Evolutionary conservation across 2,329 filamentous ascomycete species (phyloP).

Genomic region (Fusarium nanum): DNA sequence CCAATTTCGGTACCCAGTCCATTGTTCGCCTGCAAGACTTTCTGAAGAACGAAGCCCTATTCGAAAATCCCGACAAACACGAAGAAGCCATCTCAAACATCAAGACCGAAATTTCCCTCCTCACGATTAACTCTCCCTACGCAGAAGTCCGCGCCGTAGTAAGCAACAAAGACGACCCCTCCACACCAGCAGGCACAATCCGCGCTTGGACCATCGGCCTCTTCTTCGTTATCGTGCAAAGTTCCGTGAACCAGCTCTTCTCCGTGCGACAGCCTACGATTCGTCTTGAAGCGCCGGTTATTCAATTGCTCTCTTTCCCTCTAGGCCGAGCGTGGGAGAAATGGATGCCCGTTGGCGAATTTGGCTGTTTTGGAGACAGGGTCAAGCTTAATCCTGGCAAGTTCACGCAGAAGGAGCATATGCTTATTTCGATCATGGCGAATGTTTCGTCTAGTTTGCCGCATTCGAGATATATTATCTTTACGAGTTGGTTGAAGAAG

Average conservation of each 20-base stretch:
- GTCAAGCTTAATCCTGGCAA: conserved; percentile 64
- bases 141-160: conserved; percentile 66
- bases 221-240: conserved; percentile 58
- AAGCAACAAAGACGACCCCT: conserved; percentile 64
- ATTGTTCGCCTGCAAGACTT: conserved; percentile 31
- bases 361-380: conserved; percentile 56
- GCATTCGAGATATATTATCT: conserved; percentile 39
- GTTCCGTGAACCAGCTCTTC: conserved; percentile 67
- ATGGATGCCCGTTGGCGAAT: conserved; percentile 58
- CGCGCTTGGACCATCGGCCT: conserved; percentile 64
- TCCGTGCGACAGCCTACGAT: conserved; percentile 65
- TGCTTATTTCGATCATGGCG: conserved; percentile 67
- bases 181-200: conserved; percentile 63
- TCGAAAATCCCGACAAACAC: conserved; percentile 53
- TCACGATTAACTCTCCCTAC: conserved; percentile 66
- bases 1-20: conserved; percentile 38
- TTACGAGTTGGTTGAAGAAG: conserved; percentile 41
- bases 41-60: conserved; percentile 42
- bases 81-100: conserved; percentile 60
- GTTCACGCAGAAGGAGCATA: conserved; percentile 70
- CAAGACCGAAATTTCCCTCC: conserved; percentile 64
- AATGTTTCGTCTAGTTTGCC: conserved; percentile 39
- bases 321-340: conserved; percentile 58
- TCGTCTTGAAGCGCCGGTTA: conserved; percentile 62
- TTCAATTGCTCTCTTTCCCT: conserved; percentile 63